Percentiles rank a stretch among this genome's conserved stretches.
phyloP scores from a whole-genome alignment of 768 basidiomycete genomes.

The Mycena leptocephala region DNA sequence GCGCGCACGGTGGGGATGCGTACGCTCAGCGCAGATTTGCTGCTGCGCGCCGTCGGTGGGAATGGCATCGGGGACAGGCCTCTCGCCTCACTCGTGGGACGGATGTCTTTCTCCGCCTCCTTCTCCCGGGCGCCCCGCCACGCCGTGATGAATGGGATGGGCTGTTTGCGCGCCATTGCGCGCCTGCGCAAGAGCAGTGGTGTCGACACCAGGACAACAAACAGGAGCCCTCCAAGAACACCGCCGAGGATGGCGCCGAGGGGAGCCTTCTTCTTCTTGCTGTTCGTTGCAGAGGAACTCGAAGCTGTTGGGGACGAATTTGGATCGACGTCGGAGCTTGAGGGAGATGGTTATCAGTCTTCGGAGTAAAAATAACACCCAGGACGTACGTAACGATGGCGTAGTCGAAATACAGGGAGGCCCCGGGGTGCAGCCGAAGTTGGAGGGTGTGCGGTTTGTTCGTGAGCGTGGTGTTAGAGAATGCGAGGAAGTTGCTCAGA shows the following conservation, averaged over 20 bases:
- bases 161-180: background rate
- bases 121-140: background rate
- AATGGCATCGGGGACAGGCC: background rate
- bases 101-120: too few relatives aligned
- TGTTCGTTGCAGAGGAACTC: background rate
- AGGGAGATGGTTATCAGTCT: too few relatives aligned
- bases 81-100: background rate
- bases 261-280: background rate
- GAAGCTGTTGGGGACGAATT: background rate
- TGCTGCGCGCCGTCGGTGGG: background rate
- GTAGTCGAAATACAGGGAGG: background rate
- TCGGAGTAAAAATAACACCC: background rate
- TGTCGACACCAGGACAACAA: background rate
- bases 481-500: background rate
- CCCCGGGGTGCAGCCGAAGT: background rate
- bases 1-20: background rate
- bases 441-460: background rate
- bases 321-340: background rate
- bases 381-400: background rate
- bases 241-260: background rate
- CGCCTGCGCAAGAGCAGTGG: background rate
- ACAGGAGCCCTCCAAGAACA: background rate
- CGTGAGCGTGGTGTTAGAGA: background rate
- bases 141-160: background rate
- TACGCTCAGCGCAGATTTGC: background rate